A percentile compares a stretch with the other conserved stretches of the same genome.
Evolutionary conservation across 345 rosid species (phyloP).

Genomic region (Eucalyptus shirleyi): DNA sequence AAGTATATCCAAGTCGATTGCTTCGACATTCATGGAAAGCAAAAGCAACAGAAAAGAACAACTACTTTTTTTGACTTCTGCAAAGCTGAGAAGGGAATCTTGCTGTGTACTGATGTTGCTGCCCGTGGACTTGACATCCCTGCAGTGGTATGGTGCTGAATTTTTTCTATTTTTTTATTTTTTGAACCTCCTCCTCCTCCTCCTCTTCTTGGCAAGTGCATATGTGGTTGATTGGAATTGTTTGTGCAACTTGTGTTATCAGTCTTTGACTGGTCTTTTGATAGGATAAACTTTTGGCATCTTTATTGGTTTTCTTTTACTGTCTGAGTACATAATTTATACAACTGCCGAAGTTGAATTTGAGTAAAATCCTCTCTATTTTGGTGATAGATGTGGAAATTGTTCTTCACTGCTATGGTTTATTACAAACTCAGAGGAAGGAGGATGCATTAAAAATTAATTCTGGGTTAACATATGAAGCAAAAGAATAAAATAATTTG

Average conservation of each 20-base stretch:
- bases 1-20: slow-evolving; percentile 68
- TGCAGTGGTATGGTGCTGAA: slow-evolving; percentile 51
- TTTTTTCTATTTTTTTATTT: not conserved
- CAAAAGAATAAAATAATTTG: not conserved
- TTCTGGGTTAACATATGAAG: not conserved
- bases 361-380: not conserved
- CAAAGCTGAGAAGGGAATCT: slow-evolving; percentile 81
- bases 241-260: not conserved
- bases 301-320: not conserved
- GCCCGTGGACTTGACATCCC: slow-evolving; percentile 99
- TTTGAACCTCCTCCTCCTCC: not conserved
- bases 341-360: not conserved
- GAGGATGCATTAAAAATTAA: not conserved
- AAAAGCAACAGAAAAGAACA: slow-evolving; percentile 86
- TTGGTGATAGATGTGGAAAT: not conserved
- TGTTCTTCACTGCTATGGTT: not conserved
- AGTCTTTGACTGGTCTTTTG: not conserved
- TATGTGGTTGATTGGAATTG: not conserved
- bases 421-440: not conserved
- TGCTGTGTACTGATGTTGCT: slow-evolving; percentile 96
- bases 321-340: not conserved
- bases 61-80: slow-evolving; percentile 92
- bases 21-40: slow-evolving; percentile 87
- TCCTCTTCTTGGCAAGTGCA: not conserved
- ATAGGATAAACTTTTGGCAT: not conserved